Percentiles rank a stretch among this genome's conserved stretches.
These are phyloP conservation scores for Fomitiporia mediterranea DNA, from an alignment of 1,284 basidiomycete genomes.

Conservation along the genomic window DNA sequence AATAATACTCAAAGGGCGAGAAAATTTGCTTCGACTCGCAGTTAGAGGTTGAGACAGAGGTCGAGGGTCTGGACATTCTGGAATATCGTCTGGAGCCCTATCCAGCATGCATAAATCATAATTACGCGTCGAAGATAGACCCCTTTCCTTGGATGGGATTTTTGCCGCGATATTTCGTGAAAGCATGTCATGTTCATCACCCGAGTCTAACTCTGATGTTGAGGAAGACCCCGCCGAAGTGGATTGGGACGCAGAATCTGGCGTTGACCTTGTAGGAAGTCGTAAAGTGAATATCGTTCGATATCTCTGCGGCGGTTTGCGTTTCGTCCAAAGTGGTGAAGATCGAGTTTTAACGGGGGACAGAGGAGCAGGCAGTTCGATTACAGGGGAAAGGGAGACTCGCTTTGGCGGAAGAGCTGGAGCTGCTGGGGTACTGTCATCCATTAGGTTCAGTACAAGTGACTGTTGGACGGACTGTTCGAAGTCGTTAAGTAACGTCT, in stretches of 20 bases:
- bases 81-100: slow-evolving; percentile 17
- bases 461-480: neutral
- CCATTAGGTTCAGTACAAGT: neutral
- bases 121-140: slow-evolving; percentile 15
- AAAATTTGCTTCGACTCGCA: neutral
- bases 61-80: slow-evolving; percentile 3
- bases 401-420: neutral
- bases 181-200: neutral
- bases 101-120: slow-evolving; percentile 14
- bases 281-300: slow-evolving; percentile 16
- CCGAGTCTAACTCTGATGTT: slow-evolving; percentile 9
- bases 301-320: slow-evolving; percentile 1
- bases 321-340: neutral
- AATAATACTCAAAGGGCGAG: slow-evolving; percentile 5
- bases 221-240: slow-evolving; percentile 14
- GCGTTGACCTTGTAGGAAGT: slow-evolving; percentile 8
- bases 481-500: slow-evolving; percentile 16
- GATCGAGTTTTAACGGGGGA: neutral
- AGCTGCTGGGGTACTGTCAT: neutral
- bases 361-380: slow-evolving; percentile 9
- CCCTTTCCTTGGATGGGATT: neutral
- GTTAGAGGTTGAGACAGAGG: neutral
- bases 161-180: neutral
- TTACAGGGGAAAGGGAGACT: slow-evolving; percentile 5
- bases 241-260: slow-evolving; percentile 2